Evolutionary conservation across 768 basidiomycete species (phyloP).

Genomic region (Xerocomus brunneocitrinus): DNA sequence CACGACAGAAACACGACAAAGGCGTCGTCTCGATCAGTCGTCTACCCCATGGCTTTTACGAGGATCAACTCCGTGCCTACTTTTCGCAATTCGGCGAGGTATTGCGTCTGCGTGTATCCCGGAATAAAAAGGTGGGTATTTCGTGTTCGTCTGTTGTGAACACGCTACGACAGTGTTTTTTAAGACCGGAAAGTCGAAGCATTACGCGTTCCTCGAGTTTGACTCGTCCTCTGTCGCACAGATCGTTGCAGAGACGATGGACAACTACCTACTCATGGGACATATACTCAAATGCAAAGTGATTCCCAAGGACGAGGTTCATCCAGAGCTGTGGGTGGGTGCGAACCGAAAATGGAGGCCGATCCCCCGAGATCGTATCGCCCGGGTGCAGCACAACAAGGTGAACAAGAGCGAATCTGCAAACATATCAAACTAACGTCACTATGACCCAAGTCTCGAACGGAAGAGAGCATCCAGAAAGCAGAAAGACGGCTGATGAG

Average conservation of each 20-base stretch:
- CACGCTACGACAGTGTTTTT: neutral
- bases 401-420: conserved; percentile 34
- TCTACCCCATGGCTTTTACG: conserved; percentile 96
- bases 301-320: conserved; percentile 84
- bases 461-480: conserved; percentile 60
- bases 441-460: conserved; percentile 52
- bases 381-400: conserved; percentile 76
- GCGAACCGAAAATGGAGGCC: conserved; percentile 87
- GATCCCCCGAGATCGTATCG: conserved; percentile 70
- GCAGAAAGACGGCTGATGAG: conserved; percentile 67
- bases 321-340: conserved; percentile 95
- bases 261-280: conserved; percentile 94
- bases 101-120: conserved; percentile 80
- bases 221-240: conserved; percentile 82
- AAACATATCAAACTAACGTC: conserved; percentile 5
- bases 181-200: conserved; percentile 93
- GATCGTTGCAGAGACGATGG: conserved; percentile 98
- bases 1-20: conserved; percentile 49
- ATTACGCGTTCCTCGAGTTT: conserved; percentile 96
- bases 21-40: conserved; percentile 89
- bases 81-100: conserved; percentile 94
- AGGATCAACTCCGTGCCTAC: conserved; percentile 88
- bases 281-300: conserved; percentile 90
- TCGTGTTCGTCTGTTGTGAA: neutral
- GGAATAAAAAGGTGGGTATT: conserved; percentile 78